These are phyloP conservation scores for Colletotrichum sublineola DNA, from an alignment of 2,329 filamentous ascomycete genomes.

Conservation along the genomic window DNA sequence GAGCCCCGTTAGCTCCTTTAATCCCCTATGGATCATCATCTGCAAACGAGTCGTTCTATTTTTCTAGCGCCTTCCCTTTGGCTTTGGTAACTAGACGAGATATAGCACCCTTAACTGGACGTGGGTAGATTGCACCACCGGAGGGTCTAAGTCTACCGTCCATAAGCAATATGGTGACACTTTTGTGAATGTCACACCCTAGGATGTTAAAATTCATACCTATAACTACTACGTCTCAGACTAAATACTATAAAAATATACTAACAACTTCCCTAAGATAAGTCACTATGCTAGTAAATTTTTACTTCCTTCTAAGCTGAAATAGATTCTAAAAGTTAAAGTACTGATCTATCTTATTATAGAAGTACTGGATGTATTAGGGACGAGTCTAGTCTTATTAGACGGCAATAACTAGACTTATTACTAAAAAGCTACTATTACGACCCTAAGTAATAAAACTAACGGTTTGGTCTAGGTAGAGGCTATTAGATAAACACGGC, in stretches of 20 bases:
- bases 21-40: constrained; percentile 18
- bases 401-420: constrained; percentile 6
- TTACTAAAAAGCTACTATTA: constrained; percentile 6
- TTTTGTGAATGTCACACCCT: constrained; percentile 10
- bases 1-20: constrained; percentile 20
- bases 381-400: constrained; percentile 7
- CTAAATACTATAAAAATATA: background rate
- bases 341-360: background rate
- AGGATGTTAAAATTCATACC: constrained; percentile 19
- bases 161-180: constrained; percentile 13
- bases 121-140: constrained; percentile 8
- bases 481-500: background rate
- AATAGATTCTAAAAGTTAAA: no score
- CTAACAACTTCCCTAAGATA: constrained; percentile 1
- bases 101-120: constrained; percentile 4
- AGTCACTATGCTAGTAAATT: constrained; percentile 9
- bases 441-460: constrained; percentile 11
- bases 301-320: background rate
- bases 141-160: background rate
- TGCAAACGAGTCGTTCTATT: background rate
- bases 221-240: background rate
- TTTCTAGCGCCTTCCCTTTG: background rate
- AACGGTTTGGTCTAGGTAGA: constrained; percentile 2
- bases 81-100: background rate
- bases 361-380: constrained; percentile 4